These are phyloP conservation scores for Mucor irregularis DNA, from an alignment of 371 early-diverging fungal genomes.

Conservation along the genomic window DNA sequence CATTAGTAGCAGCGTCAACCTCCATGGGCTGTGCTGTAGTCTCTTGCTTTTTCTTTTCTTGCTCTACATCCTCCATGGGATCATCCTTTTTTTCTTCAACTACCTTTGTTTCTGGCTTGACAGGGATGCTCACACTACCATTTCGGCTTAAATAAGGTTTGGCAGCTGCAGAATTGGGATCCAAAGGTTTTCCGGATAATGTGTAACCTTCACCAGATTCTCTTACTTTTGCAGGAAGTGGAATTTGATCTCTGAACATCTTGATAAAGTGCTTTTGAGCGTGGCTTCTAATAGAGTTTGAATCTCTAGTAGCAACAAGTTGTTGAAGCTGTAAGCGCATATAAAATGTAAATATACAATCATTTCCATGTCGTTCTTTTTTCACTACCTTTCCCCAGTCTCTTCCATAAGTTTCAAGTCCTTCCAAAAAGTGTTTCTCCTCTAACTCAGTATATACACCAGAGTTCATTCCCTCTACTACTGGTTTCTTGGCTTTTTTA, in stretches of 20 bases:
- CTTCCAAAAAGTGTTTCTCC: slow-evolving; percentile 72
- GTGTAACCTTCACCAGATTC: slow-evolving; percentile 87
- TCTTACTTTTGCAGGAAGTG: slow-evolving; percentile 76
- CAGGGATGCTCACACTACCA: background rate
- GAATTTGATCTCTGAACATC: slow-evolving; percentile 77
- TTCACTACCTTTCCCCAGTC: slow-evolving; percentile 77
- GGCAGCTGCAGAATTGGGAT: slow-evolving; percentile 86
- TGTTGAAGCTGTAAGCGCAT: slow-evolving; percentile 55
- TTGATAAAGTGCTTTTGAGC: slow-evolving; percentile 92
- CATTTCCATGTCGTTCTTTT: too few species aligned
- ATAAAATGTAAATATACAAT: too few species aligned
- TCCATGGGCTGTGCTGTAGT: background rate
- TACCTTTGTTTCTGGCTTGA: background rate
- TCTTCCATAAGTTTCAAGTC: slow-evolving; percentile 77
- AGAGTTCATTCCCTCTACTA: slow-evolving; percentile 58
- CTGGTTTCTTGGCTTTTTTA: slow-evolving; percentile 45
- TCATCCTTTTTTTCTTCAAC: slow-evolving; percentile 4
- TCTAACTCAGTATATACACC: slow-evolving; percentile 84
- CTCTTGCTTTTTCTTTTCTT: background rate
- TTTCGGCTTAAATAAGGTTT: slow-evolving; percentile 67
- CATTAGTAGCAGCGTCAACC: background rate
- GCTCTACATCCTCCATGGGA: slow-evolving; percentile 7
- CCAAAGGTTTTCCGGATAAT: slow-evolving; percentile 81
- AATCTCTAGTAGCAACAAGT: slow-evolving; percentile 76
- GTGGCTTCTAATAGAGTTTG: slow-evolving; percentile 84